phyloP scores from a whole-genome alignment of 129 eudicot species.

The Pseudognaphalium luteoalbum region DNA sequence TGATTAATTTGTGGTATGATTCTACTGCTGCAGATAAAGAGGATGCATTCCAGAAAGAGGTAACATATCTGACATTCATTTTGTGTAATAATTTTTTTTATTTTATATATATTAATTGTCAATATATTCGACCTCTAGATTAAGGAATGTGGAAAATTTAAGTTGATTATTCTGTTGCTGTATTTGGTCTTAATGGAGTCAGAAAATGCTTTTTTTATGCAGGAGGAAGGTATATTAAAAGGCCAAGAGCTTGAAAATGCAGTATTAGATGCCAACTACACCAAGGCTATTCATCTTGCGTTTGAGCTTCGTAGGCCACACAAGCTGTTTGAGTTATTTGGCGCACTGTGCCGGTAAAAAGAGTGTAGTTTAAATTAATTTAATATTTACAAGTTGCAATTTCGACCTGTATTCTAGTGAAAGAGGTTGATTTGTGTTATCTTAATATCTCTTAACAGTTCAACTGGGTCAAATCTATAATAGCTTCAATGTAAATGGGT shows the following conservation, averaged over 20 bases:
- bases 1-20: conserved; percentile 90
- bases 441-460: background rate
- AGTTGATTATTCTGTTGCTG: background rate
- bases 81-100: background rate
- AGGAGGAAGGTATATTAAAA: conserved; percentile 80
- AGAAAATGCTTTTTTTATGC: conserved; percentile 24
- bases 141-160: background rate
- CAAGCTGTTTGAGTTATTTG: conserved; percentile 78
- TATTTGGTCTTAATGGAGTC: background rate
- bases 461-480: background rate
- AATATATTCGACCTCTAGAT: background rate
- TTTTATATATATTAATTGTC: background rate
- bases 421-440: background rate
- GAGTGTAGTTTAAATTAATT: background rate
- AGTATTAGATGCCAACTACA: conserved; percentile 70
- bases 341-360: conserved; percentile 67
- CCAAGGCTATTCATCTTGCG: conserved; percentile 87
- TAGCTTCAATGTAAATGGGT: background rate
- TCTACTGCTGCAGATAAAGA: conserved; percentile 85
- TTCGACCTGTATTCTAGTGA: background rate
- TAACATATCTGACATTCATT: conserved; percentile 22
- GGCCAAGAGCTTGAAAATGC: conserved; percentile 95
- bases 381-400: background rate
- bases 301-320: conserved; percentile 94
- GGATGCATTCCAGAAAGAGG: conserved; percentile 87